Base-by-base conservation (phyloP, 2,329 filamentous ascomycete genomes). In the Phyllosticta paracitricarpa region DNA sequence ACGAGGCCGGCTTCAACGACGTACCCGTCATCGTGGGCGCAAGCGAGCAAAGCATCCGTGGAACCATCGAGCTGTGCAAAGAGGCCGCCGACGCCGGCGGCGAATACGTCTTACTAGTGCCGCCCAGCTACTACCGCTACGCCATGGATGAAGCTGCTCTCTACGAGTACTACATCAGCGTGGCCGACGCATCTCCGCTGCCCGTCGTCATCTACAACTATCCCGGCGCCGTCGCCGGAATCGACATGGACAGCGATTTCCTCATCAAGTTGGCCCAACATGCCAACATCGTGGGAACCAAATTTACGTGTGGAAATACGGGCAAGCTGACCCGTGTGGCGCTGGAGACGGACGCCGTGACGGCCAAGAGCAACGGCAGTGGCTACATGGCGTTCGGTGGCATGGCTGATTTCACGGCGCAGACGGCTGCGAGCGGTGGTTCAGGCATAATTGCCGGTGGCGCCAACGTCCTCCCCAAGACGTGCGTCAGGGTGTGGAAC, bases 151-250 rank as follows among this genome's bases (percentile, higher is more conserved):
- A 92, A 67, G 81, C 85, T 57, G 82, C 88, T 63, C 80, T 95
- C 62, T 82, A 86, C 70, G 82, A 87, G 67, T 92, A 88, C 78
- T 92, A 87, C 77, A 82, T 79, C 61, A 81, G 82, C 61, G 89
- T 96, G 4, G 91, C 91, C 56, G 88, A 93, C 72, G 80, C 74
- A 51, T 89, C 86, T 57, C 87, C 89, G 4, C 77, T 94, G 8
- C 89, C 89, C n/a, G 73, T 96, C 60, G 83, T 95, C 65, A 78
- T 96, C 56, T 96, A 96, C 83, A 96, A 95, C 79, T 96, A 94
- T 78, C 91, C 91, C 0, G 90, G 89, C 58, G 91, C 89, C 57
- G 91, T 94, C 5, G 83, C 89, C 5, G 91, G 91, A 57, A 88
- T 95, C 70, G 91, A 96, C 74, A 88, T 96, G 84, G 89, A 94